Percentiles rank a stretch among this genome's conserved stretches.
Evolutionary conservation across 73 alveolate species (phyloP).

Genomic region (Urostyla sp.): DNA sequence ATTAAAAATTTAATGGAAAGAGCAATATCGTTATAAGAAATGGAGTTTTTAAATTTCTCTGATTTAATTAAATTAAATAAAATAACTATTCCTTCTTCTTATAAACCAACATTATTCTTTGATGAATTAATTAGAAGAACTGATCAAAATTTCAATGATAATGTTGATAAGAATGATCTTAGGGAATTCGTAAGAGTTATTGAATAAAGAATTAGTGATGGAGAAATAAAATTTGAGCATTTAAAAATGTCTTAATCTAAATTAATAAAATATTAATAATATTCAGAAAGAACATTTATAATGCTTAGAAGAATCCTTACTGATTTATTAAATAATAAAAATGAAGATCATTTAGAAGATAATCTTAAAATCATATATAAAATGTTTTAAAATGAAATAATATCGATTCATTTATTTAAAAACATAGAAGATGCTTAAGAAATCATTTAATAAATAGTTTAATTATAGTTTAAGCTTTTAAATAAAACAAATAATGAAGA

Average conservation of each 20-base stretch:
- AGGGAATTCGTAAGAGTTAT: no score
- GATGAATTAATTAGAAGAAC: constrained; percentile 11
- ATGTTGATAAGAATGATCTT: no score
- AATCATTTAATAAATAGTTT: no score
- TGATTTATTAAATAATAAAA: not conserved
- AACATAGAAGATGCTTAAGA: not conserved
- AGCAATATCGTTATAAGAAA: not conserved
- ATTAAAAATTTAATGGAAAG: not conserved
- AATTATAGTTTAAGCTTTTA: not conserved
- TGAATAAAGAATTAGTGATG: no score
- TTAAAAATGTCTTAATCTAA: not conserved
- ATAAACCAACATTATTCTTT: constrained; percentile 6
- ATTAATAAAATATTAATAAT: not conserved
- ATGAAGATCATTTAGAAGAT: not conserved
- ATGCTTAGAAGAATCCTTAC: not conserved
- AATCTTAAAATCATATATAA: constrained; percentile 20
- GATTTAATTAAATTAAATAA: constrained; percentile 7
- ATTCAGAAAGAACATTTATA: not conserved
- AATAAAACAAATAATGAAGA: not conserved
- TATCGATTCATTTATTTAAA: not conserved
- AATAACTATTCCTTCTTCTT: constrained; percentile 10
- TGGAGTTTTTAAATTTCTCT: not conserved
- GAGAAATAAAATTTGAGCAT: constrained; percentile 39
- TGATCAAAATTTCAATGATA: not conserved
- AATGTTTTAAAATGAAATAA: constrained; percentile 26